These are phyloP conservation scores for Xylariaceae sp. DNA, from an alignment of 2,329 filamentous ascomycete genomes.

Conservation along the genomic window DNA sequence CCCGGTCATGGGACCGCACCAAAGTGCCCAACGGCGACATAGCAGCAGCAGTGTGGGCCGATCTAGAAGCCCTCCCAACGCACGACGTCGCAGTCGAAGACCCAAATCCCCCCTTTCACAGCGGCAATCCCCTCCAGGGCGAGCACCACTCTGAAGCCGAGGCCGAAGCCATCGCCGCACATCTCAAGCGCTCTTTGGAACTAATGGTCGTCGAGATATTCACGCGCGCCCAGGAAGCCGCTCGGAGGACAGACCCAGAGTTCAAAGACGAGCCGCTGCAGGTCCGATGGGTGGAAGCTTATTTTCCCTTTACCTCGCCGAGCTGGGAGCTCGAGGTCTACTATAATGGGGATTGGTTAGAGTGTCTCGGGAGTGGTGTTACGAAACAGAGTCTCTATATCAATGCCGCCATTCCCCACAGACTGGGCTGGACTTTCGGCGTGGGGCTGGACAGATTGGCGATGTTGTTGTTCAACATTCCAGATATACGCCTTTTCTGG, in stretches of 20 bases:
- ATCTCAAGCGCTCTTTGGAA: constrained; percentile 87
- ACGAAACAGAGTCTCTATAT: constrained; percentile 77
- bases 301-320: constrained; percentile 94
- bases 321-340: constrained; percentile 96
- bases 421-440: constrained; percentile 93
- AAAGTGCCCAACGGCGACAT: constrained; percentile 56
- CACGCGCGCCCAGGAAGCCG: constrained; percentile 66
- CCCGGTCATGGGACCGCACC: constrained; percentile 77
- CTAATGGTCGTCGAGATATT: constrained; percentile 89
- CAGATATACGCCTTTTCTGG: constrained; percentile 97
- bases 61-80: constrained; percentile 66
- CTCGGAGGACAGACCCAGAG: constrained; percentile 46
- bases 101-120: constrained; percentile 71
- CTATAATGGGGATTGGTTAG: constrained; percentile 92
- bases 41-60: constrained; percentile 62
- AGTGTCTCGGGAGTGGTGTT: constrained; percentile 90
- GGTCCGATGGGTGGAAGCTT: constrained; percentile 93
- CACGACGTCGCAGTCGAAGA: constrained; percentile 79
- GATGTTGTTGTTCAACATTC: constrained; percentile 95
- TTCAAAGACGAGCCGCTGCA: constrained; percentile 67
- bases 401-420: constrained; percentile 69
- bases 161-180: constrained; percentile 74
- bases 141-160: constrained; percentile 69
- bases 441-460: constrained; percentile 91
- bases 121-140: constrained; percentile 78